phyloP scores from a whole-genome alignment of 306 rosid species.

The Glycyrrhiza uralensis region DNA sequence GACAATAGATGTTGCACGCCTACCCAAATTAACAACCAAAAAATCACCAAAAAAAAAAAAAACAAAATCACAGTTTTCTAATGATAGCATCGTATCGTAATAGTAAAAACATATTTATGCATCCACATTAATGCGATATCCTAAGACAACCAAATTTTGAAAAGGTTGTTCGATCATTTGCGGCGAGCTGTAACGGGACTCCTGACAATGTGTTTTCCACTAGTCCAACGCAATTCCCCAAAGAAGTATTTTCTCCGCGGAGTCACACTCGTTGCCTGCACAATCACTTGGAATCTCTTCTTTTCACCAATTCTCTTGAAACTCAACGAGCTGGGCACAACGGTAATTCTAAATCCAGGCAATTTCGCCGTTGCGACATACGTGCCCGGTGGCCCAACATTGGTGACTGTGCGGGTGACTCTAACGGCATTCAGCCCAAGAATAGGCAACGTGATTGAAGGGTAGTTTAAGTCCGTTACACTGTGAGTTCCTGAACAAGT shows the following conservation, averaged over 20 bases:
- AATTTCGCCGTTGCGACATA: conserved; percentile 38
- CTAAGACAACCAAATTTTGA: neutral
- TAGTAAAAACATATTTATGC: neutral
- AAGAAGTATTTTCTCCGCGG: conserved; percentile 9
- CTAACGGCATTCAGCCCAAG: conserved; percentile 12
- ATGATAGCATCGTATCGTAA: neutral
- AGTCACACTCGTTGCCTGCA: conserved; percentile 26
- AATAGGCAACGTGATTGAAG: conserved; percentile 58
- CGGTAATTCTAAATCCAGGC: conserved; percentile 36
- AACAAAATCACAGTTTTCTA: neutral
- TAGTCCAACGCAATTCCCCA: conserved; percentile 43
- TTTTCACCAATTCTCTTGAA: conserved; percentile 50
- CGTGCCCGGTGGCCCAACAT: conserved; percentile 50
- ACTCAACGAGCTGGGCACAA: conserved; percentile 38
- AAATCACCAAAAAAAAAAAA: neutral
- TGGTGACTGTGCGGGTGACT: conserved; percentile 34
- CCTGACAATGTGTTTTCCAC: conserved; percentile 47
- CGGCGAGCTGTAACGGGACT: conserved; percentile 47
- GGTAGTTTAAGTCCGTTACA: conserved; percentile 57
- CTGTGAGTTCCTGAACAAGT: conserved; percentile 37
- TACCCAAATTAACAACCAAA: neutral
- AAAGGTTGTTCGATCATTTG: neutral
- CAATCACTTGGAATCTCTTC: conserved; percentile 38
- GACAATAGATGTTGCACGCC: too few relatives aligned
- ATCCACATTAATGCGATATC: neutral